Base-by-base conservation (phyloP, 1,284 basidiomycete genomes). In the Apiotrichum akiyoshidainum region DNA sequence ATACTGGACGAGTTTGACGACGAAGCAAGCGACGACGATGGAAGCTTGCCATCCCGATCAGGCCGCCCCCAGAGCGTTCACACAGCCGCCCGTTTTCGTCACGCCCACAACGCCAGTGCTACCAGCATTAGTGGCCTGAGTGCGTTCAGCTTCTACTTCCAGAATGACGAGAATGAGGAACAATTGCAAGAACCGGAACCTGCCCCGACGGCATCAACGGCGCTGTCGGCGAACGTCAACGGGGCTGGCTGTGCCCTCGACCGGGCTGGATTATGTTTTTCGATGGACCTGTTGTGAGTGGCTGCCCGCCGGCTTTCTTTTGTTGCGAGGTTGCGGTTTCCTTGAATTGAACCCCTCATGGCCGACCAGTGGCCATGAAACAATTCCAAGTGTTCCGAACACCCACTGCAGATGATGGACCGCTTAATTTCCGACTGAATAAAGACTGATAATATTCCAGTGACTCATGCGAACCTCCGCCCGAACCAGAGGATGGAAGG, bases 111-210 rank as follows among this genome's bases (percentile, higher is more conserved):
- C 16, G 35, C 48, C 10, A 50, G 48, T n/a, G 48, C 48, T 3
- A 50, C n/a, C 19, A 50, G 48, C 17, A 40, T 50, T 19, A 26
- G 48, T 17, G 48, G 48, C 6, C 48, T 50, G 35, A 50, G 48
- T 40, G 48, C 48, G 35, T 50, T 50, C 48, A 50, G 48, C 14
- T 50, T 50, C 19, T 33, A 50, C 48, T 22, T 50, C 34, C 31
- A 46, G 14, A 12, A 8, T 37, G 35, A 40, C 12, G 9, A 12
- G 10, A 19, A 40, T 5, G 48, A 39, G 13, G n/a, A 48, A 8
- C 19, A 34, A 21, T 7, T 3, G 26, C 26, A 31, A 4, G 26
- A 31, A 31, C 26, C 26, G 7, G 26, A 31, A 31, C 26, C 3
- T 31, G 26, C 26, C 26, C 4, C 26, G 7, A 7, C 26, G 26